These are phyloP conservation scores for Corniculantispora saksenae DNA, from an alignment of 2,329 filamentous ascomycete genomes.

Conservation along the genomic window DNA sequence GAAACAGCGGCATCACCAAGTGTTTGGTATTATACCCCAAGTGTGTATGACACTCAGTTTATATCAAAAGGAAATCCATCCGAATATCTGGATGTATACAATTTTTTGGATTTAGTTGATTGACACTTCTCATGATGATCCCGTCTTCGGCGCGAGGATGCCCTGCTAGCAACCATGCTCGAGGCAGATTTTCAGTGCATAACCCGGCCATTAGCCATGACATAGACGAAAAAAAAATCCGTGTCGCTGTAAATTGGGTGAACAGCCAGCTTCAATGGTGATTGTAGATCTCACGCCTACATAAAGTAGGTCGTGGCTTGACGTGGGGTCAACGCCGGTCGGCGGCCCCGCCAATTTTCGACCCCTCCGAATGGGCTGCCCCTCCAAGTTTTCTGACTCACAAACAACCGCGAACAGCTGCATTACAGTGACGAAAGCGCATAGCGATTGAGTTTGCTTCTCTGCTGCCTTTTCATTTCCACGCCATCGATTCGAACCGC, in stretches of 20 bases:
- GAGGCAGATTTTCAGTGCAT: too few species aligned
- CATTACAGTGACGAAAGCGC: neutral
- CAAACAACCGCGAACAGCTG: neutral
- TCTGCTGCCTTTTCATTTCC: neutral
- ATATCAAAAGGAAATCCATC: neutral
- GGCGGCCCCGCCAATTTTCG: conserved; percentile 4
- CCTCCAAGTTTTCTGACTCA: conserved; percentile 17
- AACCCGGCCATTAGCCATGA: too few species aligned
- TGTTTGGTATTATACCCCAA: neutral
- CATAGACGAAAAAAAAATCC: too few species aligned
- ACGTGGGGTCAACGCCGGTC: conserved; percentile 2
- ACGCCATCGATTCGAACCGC: neutral
- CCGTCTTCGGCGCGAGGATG: too few species aligned
- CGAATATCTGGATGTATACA: neutral
- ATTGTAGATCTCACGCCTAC: neutral
- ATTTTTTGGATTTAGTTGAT: neutral
- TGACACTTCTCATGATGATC: neutral
- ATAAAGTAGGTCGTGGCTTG: neutral
- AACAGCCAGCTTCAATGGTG: neutral
- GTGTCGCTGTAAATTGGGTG: neutral
- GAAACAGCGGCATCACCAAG: neutral
- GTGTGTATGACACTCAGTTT: neutral
- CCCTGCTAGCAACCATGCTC: too few species aligned
- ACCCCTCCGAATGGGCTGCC: conserved; percentile 12
- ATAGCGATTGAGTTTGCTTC: neutral